Evolutionary conservation across 2,329 filamentous ascomycete genomes (phyloP), one percentile per base, ranked within the genome.

Genomic region (Aspergillus sp.): DNA sequence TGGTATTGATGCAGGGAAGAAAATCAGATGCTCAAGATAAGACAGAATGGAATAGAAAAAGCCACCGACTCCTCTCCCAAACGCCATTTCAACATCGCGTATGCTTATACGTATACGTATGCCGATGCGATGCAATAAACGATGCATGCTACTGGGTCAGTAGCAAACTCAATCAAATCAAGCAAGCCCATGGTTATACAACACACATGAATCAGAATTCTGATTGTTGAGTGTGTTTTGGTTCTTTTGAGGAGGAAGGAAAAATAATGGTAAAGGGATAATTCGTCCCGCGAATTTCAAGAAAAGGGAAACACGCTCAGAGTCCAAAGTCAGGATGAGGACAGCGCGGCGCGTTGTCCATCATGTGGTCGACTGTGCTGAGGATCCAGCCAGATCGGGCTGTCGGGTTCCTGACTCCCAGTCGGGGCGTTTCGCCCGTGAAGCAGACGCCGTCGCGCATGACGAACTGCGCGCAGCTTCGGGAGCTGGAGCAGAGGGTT

Each of bases 371-470:
- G 43, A 77, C 70, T 13, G 72, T 69, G 25, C 60, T 65, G 19
- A 69, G 63, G 10, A 72, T 56, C 74, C 75, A 77, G 1, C 74
- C 75, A 0, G 74, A 76, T 15, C 65, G 64, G 2, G 67, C 63
- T 2, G 67, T 65, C 7, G 66, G 48, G 13, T 60, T 66, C 5
- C 62, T 28, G n/a, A 65, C 57, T 4, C 75, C 75, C 19, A 77
- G 65, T 28, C 70, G 70, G 5, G 75, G 74, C 1, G 65, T 72
- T 5, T 62, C 62, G 30, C 69, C 66, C 0, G 71, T 76, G 60
- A 67, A 76, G 60, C 75, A 77, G 13, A 54, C 64, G 8, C 64
- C 63, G 10, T 66, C 69, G 38, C 69, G 69, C 65, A 71, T 70
- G 30, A 67, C 62, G 62, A 73, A 77, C 55, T 77, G 75, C 8